Evolutionary conservation across 2,329 filamentous ascomycete species (phyloP).

Genomic region (Septoria petroselini): DNA sequence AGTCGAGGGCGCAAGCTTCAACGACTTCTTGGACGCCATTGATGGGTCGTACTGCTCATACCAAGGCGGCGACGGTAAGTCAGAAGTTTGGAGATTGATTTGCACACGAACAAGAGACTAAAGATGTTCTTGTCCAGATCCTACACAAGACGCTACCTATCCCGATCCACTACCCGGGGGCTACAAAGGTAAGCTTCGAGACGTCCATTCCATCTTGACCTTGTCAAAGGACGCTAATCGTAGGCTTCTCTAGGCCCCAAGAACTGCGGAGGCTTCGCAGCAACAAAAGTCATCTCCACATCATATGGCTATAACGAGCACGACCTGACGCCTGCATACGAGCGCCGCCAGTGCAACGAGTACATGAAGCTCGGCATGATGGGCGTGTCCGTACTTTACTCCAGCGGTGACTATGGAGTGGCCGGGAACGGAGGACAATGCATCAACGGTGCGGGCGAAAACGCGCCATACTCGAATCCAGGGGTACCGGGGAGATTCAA

Average conservation of each 20-base stretch:
- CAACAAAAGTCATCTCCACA: constrained; percentile 55
- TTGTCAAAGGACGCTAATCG: no score
- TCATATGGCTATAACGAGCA: constrained; percentile 49
- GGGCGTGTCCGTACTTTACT: constrained; percentile 50
- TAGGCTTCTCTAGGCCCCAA: constrained; percentile 26
- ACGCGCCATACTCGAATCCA: constrained; percentile 30
- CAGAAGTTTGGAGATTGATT: no score
- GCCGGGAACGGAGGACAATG: constrained; percentile 28
- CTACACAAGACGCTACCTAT: constrained; percentile 47
- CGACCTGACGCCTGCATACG: constrained; percentile 48
- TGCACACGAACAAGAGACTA: background rate
- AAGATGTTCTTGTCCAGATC: constrained; percentile 5
- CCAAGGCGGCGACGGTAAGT: constrained; percentile 33
- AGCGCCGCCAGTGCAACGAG: constrained; percentile 54
- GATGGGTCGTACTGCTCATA: constrained; percentile 44
- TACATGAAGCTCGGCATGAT: constrained; percentile 56
- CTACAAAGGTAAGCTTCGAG: constrained; percentile 38
- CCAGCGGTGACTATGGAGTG: constrained; percentile 49
- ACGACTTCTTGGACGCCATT: constrained; percentile 45
- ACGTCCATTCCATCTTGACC: no score
- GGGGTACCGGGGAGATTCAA: constrained; percentile 43
- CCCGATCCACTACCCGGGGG: constrained; percentile 40
- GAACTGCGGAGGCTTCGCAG: constrained; percentile 46
- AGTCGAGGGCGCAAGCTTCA: constrained; percentile 32
- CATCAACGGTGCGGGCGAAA: constrained; percentile 21